Evolutionary conservation across 345 rosid genomes (phyloP).

Genomic region (Eucalyptus erythrocorys): DNA sequence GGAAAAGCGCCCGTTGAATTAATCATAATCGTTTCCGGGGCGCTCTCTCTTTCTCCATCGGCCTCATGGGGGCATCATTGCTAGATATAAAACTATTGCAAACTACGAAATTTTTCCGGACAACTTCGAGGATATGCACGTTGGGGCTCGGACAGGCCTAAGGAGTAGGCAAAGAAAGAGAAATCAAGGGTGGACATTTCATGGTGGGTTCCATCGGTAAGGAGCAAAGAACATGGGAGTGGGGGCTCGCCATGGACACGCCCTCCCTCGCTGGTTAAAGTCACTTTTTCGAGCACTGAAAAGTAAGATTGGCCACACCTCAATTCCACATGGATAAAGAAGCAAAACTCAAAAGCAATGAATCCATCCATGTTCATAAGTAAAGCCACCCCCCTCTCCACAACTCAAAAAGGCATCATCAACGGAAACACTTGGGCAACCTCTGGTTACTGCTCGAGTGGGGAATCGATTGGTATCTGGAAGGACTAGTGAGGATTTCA

Average conservation of each 20-base stretch:
- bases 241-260: background rate
- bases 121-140: background rate
- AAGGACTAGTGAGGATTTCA: background rate
- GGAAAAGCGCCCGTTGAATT: background rate
- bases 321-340: background rate
- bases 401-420: background rate
- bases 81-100: background rate
- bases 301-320: background rate
- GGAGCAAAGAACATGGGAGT: background rate
- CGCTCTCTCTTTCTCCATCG: background rate
- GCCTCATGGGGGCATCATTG: background rate
- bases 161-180: background rate
- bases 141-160: background rate
- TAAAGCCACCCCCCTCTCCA: background rate
- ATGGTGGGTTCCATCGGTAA: background rate
- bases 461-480: background rate
- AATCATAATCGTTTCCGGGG: background rate
- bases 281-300: background rate
- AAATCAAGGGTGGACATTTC: background rate
- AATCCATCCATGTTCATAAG: background rate
- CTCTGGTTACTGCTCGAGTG: background rate
- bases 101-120: background rate
- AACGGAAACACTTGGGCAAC: background rate
- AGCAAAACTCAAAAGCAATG: background rate
- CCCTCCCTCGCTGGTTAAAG: background rate